These are phyloP conservation scores for Oehlia diaphana DNA, from an alignment of 192 early-diverging fungal genomes.

Conservation along the genomic window DNA sequence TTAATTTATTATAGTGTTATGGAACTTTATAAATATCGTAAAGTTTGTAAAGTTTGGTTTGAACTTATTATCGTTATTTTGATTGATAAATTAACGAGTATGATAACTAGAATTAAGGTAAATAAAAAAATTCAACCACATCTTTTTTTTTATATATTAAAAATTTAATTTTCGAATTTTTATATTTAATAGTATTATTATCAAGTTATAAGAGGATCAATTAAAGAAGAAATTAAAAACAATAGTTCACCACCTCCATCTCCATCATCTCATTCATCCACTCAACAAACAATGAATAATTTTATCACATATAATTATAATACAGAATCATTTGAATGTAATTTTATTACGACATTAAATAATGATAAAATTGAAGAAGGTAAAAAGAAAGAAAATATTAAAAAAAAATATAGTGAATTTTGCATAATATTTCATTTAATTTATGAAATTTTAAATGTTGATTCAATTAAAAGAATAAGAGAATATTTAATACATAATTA, in stretches of 20 bases:
- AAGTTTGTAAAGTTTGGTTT: background rate
- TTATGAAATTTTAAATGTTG: background rate
- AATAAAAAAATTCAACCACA: background rate
- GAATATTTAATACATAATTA: background rate
- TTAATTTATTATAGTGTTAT: background rate
- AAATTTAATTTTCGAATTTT: too few species aligned
- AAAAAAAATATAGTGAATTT: background rate
- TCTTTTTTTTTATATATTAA: background rate
- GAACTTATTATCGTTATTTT: background rate
- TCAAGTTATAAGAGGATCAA: too few species aligned
- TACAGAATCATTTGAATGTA: background rate
- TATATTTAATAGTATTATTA: too few species aligned
- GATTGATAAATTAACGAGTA: background rate
- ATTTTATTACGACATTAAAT: background rate
- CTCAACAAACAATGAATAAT: background rate
- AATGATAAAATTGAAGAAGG: background rate
- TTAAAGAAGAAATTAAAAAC: too few species aligned
- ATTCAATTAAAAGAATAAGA: background rate
- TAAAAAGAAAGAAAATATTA: background rate
- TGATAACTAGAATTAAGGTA: background rate
- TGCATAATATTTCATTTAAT: background rate
- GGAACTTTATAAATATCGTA: background rate
- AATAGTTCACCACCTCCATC: too few species aligned
- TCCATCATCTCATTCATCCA: too few species aligned
- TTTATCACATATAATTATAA: background rate